Conservation (phyloP, 2,329 filamentous ascomycete species). For the Colletotrichum gloeosporioides region DNA sequence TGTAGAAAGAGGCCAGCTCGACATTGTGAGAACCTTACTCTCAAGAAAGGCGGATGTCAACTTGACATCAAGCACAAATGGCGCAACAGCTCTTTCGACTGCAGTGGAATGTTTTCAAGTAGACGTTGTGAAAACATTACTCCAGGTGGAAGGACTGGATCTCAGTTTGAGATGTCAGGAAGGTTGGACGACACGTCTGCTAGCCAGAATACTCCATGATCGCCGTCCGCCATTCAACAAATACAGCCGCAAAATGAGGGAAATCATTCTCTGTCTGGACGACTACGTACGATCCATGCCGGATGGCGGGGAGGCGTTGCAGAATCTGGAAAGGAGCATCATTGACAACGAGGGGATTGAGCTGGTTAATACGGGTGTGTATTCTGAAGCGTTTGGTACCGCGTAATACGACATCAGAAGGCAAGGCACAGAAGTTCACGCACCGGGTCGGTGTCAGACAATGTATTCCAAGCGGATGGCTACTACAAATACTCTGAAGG, state of each 20-base stretch:
- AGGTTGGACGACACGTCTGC: background rate
- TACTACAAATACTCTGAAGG: too few relatives aligned
- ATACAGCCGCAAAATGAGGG: too few relatives aligned
- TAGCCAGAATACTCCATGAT: background rate
- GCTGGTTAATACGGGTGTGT: too few relatives aligned
- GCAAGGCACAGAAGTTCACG: too few relatives aligned
- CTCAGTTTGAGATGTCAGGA: background rate
- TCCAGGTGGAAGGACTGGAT: background rate
- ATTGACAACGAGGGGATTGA: background rate
- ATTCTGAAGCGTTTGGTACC: too few relatives aligned
- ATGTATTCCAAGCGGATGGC: too few relatives aligned
- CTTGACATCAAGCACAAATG: background rate
- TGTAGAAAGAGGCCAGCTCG: background rate
- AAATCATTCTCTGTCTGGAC: too few relatives aligned
- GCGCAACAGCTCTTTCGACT: background rate
- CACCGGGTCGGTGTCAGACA: too few relatives aligned
- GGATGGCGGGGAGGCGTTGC: background rate
- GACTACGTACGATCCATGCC: background rate
- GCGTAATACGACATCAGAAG: too few relatives aligned
- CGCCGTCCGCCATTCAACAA: too few relatives aligned
- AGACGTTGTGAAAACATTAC: background rate
- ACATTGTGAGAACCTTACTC: background rate
- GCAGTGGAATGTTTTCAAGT: too few relatives aligned
- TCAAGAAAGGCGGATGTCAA: background rate
- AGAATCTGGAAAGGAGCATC: background rate